Conservation (phyloP, 495 filamentous ascomycete genomes). For the Talaromyces wortmannii region DNA sequence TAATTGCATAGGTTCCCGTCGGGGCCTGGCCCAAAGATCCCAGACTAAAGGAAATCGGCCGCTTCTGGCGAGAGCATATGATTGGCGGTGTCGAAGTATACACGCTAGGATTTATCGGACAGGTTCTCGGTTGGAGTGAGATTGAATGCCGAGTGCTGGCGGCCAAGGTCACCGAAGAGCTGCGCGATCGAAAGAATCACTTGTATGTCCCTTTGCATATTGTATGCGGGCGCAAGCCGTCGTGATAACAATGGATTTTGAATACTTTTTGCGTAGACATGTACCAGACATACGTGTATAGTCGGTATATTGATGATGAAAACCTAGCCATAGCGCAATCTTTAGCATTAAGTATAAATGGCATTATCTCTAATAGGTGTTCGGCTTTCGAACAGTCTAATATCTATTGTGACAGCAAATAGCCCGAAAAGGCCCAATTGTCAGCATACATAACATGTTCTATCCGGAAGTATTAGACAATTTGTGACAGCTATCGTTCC, state of each 20-base stretch:
- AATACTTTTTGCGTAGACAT: too few relatives aligned
- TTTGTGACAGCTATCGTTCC: too few relatives aligned
- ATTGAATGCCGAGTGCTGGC: neutral
- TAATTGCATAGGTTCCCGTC: conserved; percentile 9
- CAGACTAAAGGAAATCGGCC: conserved; percentile 30
- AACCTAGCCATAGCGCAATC: too few relatives aligned
- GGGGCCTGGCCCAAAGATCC: conserved; percentile 32
- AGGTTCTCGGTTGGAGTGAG: neutral
- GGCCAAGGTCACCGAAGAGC: neutral
- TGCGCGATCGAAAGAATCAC: neutral
- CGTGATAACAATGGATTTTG: neutral
- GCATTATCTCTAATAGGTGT: too few relatives aligned
- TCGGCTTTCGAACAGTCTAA: too few relatives aligned
- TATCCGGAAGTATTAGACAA: too few relatives aligned
- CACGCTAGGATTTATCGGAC: neutral
- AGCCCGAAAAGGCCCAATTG: too few relatives aligned
- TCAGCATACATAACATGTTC: too few relatives aligned
- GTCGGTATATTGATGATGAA: too few relatives aligned
- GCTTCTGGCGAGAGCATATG: conserved; percentile 7
- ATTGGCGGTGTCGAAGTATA: neutral
- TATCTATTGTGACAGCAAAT: too few relatives aligned
- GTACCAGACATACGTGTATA: too few relatives aligned
- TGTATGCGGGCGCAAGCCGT: neutral
- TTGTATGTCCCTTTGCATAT: neutral
- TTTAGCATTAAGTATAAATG: too few relatives aligned